Percentiles rank a stretch among this genome's conserved stretches.
These are phyloP conservation scores for Erodium trifolium DNA, from an alignment of 441 rosid species.

Conservation along the genomic window DNA sequence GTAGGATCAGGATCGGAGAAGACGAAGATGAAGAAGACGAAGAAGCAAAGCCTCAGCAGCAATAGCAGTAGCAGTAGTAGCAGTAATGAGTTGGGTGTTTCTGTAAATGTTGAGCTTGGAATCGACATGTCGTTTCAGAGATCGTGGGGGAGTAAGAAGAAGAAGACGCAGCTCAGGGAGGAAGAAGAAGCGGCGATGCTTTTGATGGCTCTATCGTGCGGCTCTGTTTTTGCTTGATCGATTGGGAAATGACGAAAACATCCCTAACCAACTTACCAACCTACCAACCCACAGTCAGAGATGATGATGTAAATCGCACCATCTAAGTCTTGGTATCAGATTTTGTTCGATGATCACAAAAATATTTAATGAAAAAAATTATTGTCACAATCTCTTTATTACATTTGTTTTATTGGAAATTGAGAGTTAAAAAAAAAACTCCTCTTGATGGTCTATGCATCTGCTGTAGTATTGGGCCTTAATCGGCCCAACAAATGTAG, in stretches of 20 bases:
- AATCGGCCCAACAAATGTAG: background rate
- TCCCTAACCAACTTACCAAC: background rate
- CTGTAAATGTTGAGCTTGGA: slow-evolving; percentile 8
- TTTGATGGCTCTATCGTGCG: slow-evolving; percentile 35
- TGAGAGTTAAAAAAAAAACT: too few relatives aligned
- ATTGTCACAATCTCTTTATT: background rate
- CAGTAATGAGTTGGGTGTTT: slow-evolving; percentile 2
- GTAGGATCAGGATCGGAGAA: slow-evolving; percentile 35
- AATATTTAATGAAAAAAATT: too few relatives aligned
- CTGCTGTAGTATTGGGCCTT: background rate
- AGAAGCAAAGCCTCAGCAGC: background rate
- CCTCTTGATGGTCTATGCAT: too few relatives aligned
- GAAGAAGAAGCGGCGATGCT: slow-evolving; percentile 44
- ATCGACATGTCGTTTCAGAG: slow-evolving; percentile 13
- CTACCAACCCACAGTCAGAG: background rate
- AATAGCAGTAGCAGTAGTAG: background rate
- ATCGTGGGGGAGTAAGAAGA: background rate
- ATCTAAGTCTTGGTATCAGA: too few relatives aligned
- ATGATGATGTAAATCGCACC: background rate
- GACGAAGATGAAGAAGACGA: slow-evolving; percentile 15
- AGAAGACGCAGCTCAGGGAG: slow-evolving; percentile 19
- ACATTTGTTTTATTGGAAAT: background rate
- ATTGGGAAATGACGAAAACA: background rate
- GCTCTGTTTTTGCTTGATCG: slow-evolving; percentile 20
- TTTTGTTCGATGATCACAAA: too few relatives aligned